These are phyloP conservation scores for Candida endomychidarum DNA, from an alignment of 805 yeast species.

Conservation along the genomic window DNA sequence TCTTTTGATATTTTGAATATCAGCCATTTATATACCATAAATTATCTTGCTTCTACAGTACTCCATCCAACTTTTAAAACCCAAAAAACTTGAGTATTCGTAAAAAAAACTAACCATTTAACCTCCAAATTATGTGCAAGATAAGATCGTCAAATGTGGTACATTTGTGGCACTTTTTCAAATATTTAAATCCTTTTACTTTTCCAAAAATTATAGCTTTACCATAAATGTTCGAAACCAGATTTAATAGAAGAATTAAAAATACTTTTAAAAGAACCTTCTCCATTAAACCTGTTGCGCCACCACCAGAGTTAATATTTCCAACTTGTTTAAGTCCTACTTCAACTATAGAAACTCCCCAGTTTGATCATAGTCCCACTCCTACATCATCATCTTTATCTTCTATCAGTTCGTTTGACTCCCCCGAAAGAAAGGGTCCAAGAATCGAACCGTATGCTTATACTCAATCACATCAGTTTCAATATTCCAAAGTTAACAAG, in stretches of 20 bases:
- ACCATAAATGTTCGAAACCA: constrained; percentile 1
- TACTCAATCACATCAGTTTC: constrained; percentile 19
- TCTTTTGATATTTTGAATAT: no score
- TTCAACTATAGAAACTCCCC: constrained; percentile 6
- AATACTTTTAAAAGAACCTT: constrained; percentile 2
- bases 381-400: constrained; percentile 1
- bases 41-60: no score
- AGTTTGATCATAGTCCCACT: constrained; percentile 1
- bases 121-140: no score
- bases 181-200: neutral
- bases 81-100: no score
- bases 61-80: no score
- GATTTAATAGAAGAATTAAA: constrained; percentile 4
- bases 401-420: constrained; percentile 1
- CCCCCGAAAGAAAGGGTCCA: constrained; percentile 20
- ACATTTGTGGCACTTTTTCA: neutral
- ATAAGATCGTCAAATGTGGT: neutral
- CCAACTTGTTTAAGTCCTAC: constrained; percentile 14
- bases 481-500: constrained; percentile 9
- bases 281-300: neutral
- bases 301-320: constrained; percentile 4
- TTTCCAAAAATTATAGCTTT: neutral
- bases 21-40: no score
- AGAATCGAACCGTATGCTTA: constrained; percentile 24
- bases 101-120: no score